Percentiles rank a stretch among this genome's conserved stretches.
These are phyloP conservation scores for Dactylonectria estremocensis DNA, from an alignment of 2,329 filamentous ascomycete species.

Conservation along the genomic window DNA sequence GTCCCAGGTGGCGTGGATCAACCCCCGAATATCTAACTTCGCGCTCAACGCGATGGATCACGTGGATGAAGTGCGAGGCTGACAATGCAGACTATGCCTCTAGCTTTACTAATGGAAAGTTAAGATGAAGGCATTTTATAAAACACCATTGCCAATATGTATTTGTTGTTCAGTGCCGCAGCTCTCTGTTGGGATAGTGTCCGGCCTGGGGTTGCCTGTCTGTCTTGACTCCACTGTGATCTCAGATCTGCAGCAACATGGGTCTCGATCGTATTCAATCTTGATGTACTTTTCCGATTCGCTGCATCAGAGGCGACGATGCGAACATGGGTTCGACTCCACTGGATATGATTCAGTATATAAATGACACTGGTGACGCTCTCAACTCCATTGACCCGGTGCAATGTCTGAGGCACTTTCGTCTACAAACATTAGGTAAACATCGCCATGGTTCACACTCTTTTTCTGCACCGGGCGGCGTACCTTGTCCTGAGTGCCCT, in stretches of 20 bases:
- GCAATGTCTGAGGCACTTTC: not conserved
- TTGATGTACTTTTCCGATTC: not conserved
- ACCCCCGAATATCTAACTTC: not conserved
- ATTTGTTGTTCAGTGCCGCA: not conserved
- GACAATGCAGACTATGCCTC: not conserved
- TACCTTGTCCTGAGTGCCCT: constrained; percentile 27
- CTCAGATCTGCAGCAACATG: not conserved
- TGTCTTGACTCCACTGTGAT: not conserved
- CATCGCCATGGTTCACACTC: not conserved
- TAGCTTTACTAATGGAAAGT: not conserved
- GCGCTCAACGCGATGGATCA: not conserved
- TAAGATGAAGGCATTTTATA: not conserved
- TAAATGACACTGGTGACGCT: not conserved
- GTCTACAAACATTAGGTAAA: not conserved
- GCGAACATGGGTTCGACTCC: not conserved
- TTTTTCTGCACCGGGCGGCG: constrained; percentile 9
- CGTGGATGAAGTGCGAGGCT: not conserved
- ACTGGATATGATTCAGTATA: constrained; percentile 1
- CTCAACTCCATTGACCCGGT: not conserved
- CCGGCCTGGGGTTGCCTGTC: not conserved
- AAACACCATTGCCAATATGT: not conserved
- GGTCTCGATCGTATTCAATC: not conserved
- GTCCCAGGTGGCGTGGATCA: not conserved
- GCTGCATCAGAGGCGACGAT: not conserved
- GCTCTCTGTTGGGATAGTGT: not conserved